Base-by-base conservation (phyloP, 345 rosid species). In the Theobroma cacao region DNA sequence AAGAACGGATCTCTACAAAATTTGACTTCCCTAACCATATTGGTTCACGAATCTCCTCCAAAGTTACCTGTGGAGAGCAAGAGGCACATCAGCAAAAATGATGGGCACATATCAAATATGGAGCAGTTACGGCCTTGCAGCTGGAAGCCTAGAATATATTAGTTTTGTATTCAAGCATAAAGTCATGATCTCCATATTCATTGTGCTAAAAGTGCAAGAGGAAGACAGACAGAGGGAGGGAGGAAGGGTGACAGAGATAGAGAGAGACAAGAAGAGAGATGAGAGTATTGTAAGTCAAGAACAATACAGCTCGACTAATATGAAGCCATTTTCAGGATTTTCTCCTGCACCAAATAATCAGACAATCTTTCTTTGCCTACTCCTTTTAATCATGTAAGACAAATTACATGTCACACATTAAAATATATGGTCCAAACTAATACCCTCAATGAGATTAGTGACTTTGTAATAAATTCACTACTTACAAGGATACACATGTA, bases 1-100 rank as follows among this genome's bases (percentile, higher is more conserved):
- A 91, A 30, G 99, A 92, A 76, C 92, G 99, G 48, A 84, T 89
- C 91, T 95, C 99, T 63, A 91, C 94, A 88, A 92, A 95, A 80
- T 95, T 92, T 77, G 92, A 90, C 90, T 95, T 93, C 78, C 98
- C 98, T 50, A 91, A 74, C 99, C 99, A 93, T 75, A 82, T 90
- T 82, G 71, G 71, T 80, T 87, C 83, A 24, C 15, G 79, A 55
- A 61, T 84, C 79, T 87, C 89, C 77, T 86, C 91, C 47, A 33
- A 24, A 40, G 79, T 3, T 72, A n/a, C 88, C 98, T 95, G 86
- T 75, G 68, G 52, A 79, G 60, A 73, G 55, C 15, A 31, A 81
- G 31, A 76, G 63, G n/a, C 18, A 72, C 38, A 47, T 70, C 30
- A 48, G 77, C n/a, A 41, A 17, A 74, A 18, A 62, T 40, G 73